These are phyloP conservation scores for Lumnitzera racemosa DNA, from an alignment of 345 rosid genomes.

Conservation along the genomic window DNA sequence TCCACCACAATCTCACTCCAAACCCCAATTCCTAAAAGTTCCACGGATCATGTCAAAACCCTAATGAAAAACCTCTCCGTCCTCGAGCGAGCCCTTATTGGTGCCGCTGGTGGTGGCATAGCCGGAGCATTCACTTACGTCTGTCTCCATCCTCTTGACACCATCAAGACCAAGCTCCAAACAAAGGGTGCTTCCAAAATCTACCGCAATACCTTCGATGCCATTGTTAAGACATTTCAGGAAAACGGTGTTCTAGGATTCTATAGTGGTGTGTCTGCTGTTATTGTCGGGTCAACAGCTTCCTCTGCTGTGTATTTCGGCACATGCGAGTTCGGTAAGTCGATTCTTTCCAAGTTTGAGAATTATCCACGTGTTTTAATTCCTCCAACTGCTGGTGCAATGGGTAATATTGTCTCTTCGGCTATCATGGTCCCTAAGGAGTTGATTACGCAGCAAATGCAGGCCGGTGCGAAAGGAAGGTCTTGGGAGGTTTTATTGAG, in stretches of 20 bases:
- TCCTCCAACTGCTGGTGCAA: constrained; percentile 95
- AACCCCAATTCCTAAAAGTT: constrained; percentile 20
- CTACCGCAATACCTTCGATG: constrained; percentile 60
- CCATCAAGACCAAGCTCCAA: constrained; percentile 86
- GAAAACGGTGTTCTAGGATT: constrained; percentile 75
- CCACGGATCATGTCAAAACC: constrained; percentile 36
- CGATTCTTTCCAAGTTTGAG: constrained; percentile 52
- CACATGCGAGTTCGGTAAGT: constrained; percentile 93
- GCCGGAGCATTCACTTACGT: constrained; percentile 93
- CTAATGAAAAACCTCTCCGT: constrained; percentile 64
- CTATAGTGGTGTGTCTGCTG: constrained; percentile 88
- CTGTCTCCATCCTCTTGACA: constrained; percentile 76
- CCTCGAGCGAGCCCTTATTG: constrained; percentile 71
- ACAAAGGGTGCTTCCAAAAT: constrained; percentile 78
- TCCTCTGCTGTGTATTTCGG: constrained; percentile 92
- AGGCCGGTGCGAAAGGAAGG: constrained; percentile 77
- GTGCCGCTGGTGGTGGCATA: constrained; percentile 80
- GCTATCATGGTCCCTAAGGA: constrained; percentile 96
- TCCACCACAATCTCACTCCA: constrained; percentile 30
- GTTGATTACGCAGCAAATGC: constrained; percentile 87
- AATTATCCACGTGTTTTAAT: constrained; percentile 62
- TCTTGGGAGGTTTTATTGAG: constrained; percentile 68
- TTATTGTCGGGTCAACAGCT: constrained; percentile 79
- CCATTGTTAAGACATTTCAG: constrained; percentile 63
- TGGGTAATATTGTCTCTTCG: constrained; percentile 90